phyloP scores from a whole-genome alignment of 208 protist genomes.

The Histomonas meleagridis region DNA sequence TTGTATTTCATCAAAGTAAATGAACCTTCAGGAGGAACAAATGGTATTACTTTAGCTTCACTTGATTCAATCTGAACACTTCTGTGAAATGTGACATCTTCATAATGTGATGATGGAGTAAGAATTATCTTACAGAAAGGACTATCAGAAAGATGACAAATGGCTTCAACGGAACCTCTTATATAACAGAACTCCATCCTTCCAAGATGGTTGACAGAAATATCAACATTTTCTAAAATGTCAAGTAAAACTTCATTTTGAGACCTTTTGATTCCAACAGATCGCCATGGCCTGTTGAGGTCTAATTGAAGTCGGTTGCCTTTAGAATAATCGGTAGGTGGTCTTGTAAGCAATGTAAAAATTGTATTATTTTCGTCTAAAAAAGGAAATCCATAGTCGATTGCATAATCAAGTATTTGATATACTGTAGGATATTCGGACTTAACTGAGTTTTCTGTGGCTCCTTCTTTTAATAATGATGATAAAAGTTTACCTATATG shows the following conservation, averaged over 20 bases:
- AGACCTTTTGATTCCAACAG: background rate
- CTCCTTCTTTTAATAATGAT: background rate
- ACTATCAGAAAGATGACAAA: background rate
- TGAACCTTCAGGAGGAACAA: background rate
- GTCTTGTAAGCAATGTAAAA: background rate
- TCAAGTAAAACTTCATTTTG: conserved; percentile 1
- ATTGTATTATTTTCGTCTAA: background rate
- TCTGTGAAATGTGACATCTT: background rate
- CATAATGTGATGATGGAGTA: background rate
- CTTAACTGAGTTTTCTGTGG: background rate
- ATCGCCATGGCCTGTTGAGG: background rate
- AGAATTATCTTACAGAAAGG: background rate
- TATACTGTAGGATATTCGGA: conserved; percentile 11
- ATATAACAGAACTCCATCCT: background rate
- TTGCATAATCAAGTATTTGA: conserved; percentile 5
- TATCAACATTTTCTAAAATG: background rate
- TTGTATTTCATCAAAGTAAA: conserved; percentile 1
- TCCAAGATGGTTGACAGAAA: background rate
- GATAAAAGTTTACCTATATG: background rate
- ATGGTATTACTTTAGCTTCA: conserved; percentile 26
- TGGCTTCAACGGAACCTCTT: background rate
- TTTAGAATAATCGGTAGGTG: background rate
- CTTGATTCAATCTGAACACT: background rate
- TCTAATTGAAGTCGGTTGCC: background rate
- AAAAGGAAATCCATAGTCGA: conserved; percentile 7